phyloP scores from a whole-genome alignment of 1,284 basidiomycete genomes.

The Coniophora puteana region DNA sequence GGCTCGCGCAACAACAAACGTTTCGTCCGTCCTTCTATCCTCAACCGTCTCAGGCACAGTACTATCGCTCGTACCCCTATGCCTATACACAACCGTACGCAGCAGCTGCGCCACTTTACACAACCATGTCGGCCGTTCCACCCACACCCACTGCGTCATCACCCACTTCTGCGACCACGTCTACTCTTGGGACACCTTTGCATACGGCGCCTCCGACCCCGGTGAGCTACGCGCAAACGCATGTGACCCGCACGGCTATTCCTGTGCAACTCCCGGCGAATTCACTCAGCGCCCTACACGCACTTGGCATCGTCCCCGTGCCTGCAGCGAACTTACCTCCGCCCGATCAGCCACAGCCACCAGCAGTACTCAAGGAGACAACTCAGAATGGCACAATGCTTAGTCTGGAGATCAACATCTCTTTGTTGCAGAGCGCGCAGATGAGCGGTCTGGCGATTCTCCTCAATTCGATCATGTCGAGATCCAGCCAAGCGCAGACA shows the following conservation, averaged over 20 bases:
- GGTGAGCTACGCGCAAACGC: too few relatives aligned
- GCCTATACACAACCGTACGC: constrained; percentile 49
- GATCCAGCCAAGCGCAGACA: constrained; percentile 19
- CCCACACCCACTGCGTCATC: constrained; percentile 24
- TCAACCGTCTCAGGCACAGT: constrained; percentile 41
- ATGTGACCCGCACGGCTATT: too few relatives aligned
- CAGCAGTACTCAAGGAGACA: constrained; percentile 65
- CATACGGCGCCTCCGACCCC: constrained; percentile 24
- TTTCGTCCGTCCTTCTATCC: constrained; percentile 31
- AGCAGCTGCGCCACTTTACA: constrained; percentile 19
- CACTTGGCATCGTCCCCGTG: constrained; percentile 71
- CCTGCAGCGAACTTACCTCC: constrained; percentile 52
- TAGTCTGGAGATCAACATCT: constrained; percentile 73
- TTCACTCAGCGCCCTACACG: constrained; percentile 62
- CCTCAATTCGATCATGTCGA: constrained; percentile 59
- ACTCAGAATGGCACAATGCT: constrained; percentile 66
- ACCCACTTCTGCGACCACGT: constrained; percentile 20
- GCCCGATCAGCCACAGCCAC: constrained; percentile 55
- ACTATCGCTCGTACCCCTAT: constrained; percentile 54
- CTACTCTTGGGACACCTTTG: too few relatives aligned
- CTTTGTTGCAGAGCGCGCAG: constrained; percentile 61
- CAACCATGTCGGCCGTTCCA: constrained; percentile 26
- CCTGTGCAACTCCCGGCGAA: constrained; percentile 71
- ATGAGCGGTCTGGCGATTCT: constrained; percentile 70
- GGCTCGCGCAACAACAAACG: constrained; percentile 30